Percentiles rank a stretch among this genome's conserved stretches.
Evolutionary conservation across 345 rosid genomes (phyloP).

Genomic region (Eucalyptus pauciflora): DNA sequence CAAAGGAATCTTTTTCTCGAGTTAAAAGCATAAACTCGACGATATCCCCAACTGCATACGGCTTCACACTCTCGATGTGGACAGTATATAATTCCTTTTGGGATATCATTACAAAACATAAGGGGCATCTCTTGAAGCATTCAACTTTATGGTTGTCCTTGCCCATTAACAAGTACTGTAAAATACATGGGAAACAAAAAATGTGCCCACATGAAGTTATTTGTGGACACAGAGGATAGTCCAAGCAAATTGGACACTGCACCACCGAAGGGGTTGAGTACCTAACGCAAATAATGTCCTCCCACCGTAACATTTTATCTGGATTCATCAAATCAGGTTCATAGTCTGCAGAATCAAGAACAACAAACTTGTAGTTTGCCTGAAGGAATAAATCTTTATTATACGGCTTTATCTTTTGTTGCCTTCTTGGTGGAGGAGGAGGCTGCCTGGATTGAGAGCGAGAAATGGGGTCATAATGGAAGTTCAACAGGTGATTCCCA

Average conservation of each 20-base stretch:
- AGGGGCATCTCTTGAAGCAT: constrained; percentile 71
- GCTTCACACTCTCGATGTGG: constrained; percentile 63
- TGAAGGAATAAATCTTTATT: constrained; percentile 89
- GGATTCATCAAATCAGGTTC: constrained; percentile 73
- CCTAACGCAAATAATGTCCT: constrained; percentile 77
- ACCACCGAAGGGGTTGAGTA: constrained; percentile 71
- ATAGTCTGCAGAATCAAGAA: constrained; percentile 64
- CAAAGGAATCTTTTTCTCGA: constrained; percentile 60
- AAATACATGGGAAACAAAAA: constrained; percentile 89
- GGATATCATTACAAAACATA: constrained; percentile 87
- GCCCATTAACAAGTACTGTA: constrained; percentile 67
- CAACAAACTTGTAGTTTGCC: constrained; percentile 93
- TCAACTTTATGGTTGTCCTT: constrained; percentile 57
- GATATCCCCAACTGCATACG: constrained; percentile 46
- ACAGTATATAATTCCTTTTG: constrained; percentile 71
- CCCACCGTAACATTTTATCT: constrained; percentile 85
- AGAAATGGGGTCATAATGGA: constrained; percentile 79
- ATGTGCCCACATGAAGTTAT: constrained; percentile 96
- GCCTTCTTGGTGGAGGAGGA: constrained; percentile 41
- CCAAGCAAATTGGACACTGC: constrained; percentile 96
- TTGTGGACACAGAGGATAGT: constrained; percentile 83
- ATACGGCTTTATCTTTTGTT: constrained; percentile 60
- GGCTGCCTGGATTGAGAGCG: constrained; percentile 48
- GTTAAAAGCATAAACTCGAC: constrained; percentile 76
- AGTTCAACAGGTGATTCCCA: constrained; percentile 86